A percentile compares a stretch with the other conserved stretches of the same genome.
Evolutionary conservation across 2,329 filamentous ascomycete species (phyloP).

Genomic region (Nemania diffusa): DNA sequence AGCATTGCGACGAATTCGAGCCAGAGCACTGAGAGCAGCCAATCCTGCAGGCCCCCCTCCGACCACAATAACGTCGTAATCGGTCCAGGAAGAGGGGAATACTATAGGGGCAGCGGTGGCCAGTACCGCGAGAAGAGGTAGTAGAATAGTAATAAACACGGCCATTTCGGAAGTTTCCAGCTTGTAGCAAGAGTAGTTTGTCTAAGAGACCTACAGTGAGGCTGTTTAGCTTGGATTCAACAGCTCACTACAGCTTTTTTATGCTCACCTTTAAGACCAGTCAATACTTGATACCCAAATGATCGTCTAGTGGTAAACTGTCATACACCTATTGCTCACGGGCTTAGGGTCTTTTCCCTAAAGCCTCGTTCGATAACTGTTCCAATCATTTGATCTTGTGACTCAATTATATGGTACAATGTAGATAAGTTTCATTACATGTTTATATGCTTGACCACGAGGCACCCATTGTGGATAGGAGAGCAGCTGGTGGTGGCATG

Average conservation of each 20-base stretch:
- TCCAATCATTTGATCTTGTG: not conserved
- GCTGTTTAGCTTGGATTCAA: not conserved
- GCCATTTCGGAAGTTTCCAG: not conserved
- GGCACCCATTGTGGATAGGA: not conserved
- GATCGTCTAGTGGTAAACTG: not conserved
- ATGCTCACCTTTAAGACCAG: not conserved
- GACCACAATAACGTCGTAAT: conserved; percentile 28
- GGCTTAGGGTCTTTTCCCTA: not conserved
- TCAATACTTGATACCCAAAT: too few relatives aligned
- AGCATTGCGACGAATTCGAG: conserved; percentile 64
- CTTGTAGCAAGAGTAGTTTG: not conserved
- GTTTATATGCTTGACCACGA: not conserved
- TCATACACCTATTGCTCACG: not conserved
- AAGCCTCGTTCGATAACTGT: not conserved
- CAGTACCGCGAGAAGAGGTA: not conserved
- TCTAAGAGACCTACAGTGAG: not conserved
- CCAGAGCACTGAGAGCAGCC: conserved; percentile 50
- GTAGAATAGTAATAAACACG: not conserved
- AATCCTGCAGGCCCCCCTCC: conserved; percentile 25
- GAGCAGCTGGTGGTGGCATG: not conserved
- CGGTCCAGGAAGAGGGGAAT: conserved; percentile 11
- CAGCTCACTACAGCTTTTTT: not conserved
- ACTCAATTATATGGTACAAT: not conserved
- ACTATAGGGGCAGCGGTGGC: conserved; percentile 3
- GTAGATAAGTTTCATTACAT: not conserved